phyloP scores from a whole-genome alignment of 139 green algal genomes.

The Nannochloris sp. region DNA sequence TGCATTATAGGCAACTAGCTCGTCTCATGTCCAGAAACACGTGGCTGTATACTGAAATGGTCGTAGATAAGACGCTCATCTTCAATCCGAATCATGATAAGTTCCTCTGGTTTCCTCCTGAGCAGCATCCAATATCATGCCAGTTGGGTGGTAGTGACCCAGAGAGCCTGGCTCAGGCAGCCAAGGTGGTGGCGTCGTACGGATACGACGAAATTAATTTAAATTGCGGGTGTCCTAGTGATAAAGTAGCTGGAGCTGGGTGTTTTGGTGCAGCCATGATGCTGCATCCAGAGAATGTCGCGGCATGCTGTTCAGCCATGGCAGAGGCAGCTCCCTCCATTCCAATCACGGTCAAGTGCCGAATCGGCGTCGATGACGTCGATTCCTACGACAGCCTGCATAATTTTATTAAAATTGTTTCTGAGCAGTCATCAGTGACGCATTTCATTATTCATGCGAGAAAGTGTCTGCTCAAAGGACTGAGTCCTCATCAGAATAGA shows the following conservation, averaged over 20 bases:
- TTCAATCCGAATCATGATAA: slow-evolving; percentile 46
- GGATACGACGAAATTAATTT: slow-evolving; percentile 92
- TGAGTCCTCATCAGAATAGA: slow-evolving; percentile 85
- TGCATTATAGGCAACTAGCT: slow-evolving; percentile 79
- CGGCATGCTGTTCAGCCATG: slow-evolving; percentile 57
- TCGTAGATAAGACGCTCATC: slow-evolving; percentile 82
- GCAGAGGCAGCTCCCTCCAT: slow-evolving; percentile 13
- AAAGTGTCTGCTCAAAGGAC: slow-evolving; percentile 86
- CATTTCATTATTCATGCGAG: slow-evolving; percentile 93
- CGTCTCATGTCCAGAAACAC: slow-evolving; percentile 65
- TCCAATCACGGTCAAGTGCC: slow-evolving; percentile 80
- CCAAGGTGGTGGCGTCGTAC: slow-evolving; percentile 47
- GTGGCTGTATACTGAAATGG: slow-evolving; percentile 90
- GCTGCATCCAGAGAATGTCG: slow-evolving; percentile 67
- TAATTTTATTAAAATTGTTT: slow-evolving; percentile 62
- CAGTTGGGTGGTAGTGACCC: slow-evolving; percentile 84
- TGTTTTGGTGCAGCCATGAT: slow-evolving; percentile 89
- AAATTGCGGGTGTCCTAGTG: slow-evolving; percentile 88
- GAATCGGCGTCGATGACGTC: slow-evolving; percentile 63
- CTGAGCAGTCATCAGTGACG: slow-evolving; percentile 34
- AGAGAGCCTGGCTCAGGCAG: slow-evolving; percentile 47
- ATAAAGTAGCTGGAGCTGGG: slow-evolving; percentile 77
- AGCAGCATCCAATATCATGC: slow-evolving; percentile 82
- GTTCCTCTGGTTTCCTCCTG: slow-evolving; percentile 76
- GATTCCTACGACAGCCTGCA: slow-evolving; percentile 61